Percentiles rank a stretch among this genome's conserved stretches.
Evolutionary conservation across 192 early-diverging fungal genomes (phyloP).

Genomic region (Backusella tarrabulga): DNA sequence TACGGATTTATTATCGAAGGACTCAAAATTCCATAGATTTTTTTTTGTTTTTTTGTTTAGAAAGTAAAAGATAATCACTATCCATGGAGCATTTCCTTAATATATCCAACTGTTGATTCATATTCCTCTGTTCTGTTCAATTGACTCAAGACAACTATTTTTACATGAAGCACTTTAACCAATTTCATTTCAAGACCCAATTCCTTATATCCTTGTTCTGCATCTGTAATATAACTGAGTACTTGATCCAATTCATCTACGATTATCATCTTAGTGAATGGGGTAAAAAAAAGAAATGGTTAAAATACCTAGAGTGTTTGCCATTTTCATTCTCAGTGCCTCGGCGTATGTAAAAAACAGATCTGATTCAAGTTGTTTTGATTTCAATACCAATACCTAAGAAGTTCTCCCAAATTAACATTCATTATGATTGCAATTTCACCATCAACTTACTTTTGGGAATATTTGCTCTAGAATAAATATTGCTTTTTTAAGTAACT

Average conservation of each 20-base stretch:
- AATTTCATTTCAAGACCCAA: neutral
- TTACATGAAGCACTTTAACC: neutral
- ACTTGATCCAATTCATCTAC: neutral
- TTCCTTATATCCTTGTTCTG: neutral
- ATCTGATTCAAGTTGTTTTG: neutral
- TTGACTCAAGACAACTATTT: neutral
- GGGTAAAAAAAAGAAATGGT: neutral
- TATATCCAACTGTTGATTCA: neutral
- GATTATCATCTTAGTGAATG: neutral
- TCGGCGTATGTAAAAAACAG: conserved; percentile 9
- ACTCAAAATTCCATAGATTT: no score
- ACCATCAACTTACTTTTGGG: neutral
- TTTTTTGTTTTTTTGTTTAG: no score
- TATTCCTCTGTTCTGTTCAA: neutral
- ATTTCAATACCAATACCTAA: neutral
- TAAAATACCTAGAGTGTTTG: neutral
- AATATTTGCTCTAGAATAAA: conserved; percentile 3
- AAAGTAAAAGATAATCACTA: neutral
- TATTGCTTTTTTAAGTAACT: neutral
- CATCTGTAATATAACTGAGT: neutral
- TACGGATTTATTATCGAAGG: no score
- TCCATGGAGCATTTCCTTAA: neutral
- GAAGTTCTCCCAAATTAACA: neutral
- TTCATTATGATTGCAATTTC: neutral
- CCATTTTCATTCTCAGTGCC: neutral